Conservation (phyloP, 176 grass and related monocot species). For the Avena eriantha region DNA sequence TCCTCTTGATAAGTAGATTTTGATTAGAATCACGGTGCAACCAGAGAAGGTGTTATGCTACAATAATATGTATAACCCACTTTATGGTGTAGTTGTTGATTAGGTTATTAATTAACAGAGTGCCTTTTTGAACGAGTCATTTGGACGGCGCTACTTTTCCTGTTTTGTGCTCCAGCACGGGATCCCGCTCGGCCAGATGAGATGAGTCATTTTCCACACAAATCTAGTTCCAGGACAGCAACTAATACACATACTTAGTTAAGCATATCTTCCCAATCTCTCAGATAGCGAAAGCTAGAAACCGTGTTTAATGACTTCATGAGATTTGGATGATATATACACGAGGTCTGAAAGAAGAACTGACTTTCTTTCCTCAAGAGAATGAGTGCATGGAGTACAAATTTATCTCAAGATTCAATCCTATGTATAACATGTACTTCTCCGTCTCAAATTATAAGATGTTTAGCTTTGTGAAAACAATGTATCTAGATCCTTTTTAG, state of each 20-base stretch:
- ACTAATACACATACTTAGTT: not conserved
- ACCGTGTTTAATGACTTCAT: not conserved
- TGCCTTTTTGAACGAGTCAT: not conserved
- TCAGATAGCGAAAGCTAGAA: not conserved
- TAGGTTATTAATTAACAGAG: not conserved
- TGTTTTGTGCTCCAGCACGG: not conserved
- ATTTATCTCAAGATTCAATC: not conserved
- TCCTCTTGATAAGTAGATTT: not conserved
- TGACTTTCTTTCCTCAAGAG: not conserved
- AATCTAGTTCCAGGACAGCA: slow-evolving; percentile 13
- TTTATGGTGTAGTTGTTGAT: not conserved
- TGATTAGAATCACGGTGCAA: not conserved
- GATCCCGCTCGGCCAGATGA: not conserved
- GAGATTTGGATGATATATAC: not conserved
- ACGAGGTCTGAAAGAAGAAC: not conserved
- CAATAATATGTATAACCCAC: not conserved
- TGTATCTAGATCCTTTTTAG: no score
- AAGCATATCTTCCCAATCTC: not conserved
- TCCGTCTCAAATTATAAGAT: no score
- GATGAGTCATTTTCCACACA: slow-evolving; percentile 24
- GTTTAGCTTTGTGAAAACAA: no score
- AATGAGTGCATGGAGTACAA: not conserved
- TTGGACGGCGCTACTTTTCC: slow-evolving; percentile 17
- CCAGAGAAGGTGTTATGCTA: not conserved
- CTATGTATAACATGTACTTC: not conserved